Base-by-base conservation (phyloP, 2,329 filamentous ascomycete species). In the Diaporthe citriasiana region DNA sequence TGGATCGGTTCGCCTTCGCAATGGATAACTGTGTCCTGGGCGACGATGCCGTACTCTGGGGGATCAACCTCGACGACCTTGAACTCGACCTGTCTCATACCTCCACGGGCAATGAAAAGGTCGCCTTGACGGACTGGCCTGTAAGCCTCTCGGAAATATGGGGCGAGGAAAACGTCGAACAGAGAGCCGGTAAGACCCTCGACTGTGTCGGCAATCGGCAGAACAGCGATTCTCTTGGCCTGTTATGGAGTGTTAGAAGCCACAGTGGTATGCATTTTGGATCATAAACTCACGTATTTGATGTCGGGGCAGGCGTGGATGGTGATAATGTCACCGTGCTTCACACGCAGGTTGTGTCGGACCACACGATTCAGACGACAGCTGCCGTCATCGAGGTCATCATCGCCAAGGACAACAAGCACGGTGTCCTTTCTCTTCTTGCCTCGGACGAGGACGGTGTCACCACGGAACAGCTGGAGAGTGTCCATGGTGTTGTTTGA, bases 371-470 rank as follows among this genome's bases (percentile, higher is more conserved):
- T 99, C 89, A 99, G 97, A 82, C 97, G 94, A 79, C 94, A 97
- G 80, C 93, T 98, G 79, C 97, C 97, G 82, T 99, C 97, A 87
- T 99, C 97, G 72, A 99, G 93, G 77, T 99, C 97, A 81, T 99
- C 97, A 84, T 99, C 97, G 77, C 95, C 95, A 75, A 99, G 90
- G 75, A 99, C 97, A 81, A 99, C 98, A 82, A 99, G 89, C 75
- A 98, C 97, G 4, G 97, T 99, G 83, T 99, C 97, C 90, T 98
- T 98, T 86, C 97, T 92, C 94, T 98, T 99, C 92, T 99, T 99
- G 85, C 97, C 97, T 87, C 97, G 97, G 73, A 99, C 96, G 74
- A 98, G 89, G 71, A 99, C 97, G 78, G 97, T 99, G 84, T 99
- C 97, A 79, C 97, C 97, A 83, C 97, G 94, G 93, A 99, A 99